These are phyloP conservation scores for Citrus mangshanensis DNA, from an alignment of 345 rosid genomes.

Conservation along the genomic window DNA sequence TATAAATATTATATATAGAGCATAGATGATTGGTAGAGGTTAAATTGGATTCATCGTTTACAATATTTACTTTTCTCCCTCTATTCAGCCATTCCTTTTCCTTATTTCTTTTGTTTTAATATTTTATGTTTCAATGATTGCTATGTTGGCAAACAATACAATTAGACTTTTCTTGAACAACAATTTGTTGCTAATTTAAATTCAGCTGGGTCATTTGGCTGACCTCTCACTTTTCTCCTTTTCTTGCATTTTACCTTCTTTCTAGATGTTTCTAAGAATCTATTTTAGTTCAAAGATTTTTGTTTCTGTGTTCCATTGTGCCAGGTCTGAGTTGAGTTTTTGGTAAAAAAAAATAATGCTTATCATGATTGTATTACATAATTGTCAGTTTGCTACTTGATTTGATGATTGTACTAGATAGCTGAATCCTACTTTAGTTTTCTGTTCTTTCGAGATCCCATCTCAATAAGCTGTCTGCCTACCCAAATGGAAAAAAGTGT, in stretches of 20 bases:
- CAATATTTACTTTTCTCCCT: background rate
- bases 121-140: background rate
- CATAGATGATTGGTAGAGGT: background rate
- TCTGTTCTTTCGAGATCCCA: background rate
- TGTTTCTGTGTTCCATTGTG: conserved; percentile 1
- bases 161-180: background rate
- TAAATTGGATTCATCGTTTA: background rate
- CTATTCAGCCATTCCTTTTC: background rate
- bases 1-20: background rate
- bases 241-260: background rate
- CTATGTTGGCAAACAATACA: background rate
- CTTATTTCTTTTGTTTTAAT: background rate
- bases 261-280: background rate
- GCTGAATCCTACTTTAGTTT: background rate
- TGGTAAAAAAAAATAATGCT: background rate
- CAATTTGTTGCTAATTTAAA: background rate
- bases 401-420: background rate
- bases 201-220: background rate
- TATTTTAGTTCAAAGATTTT: background rate
- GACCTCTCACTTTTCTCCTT: background rate
- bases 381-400: background rate
- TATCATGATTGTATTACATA: background rate
- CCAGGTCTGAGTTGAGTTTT: background rate
- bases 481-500: background rate
- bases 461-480: background rate